Percentiles rank a stretch among this genome's conserved stretches.
phyloP scores from a whole-genome alignment of 169 alveolate species.

The Perkinsus marinus region DNA sequence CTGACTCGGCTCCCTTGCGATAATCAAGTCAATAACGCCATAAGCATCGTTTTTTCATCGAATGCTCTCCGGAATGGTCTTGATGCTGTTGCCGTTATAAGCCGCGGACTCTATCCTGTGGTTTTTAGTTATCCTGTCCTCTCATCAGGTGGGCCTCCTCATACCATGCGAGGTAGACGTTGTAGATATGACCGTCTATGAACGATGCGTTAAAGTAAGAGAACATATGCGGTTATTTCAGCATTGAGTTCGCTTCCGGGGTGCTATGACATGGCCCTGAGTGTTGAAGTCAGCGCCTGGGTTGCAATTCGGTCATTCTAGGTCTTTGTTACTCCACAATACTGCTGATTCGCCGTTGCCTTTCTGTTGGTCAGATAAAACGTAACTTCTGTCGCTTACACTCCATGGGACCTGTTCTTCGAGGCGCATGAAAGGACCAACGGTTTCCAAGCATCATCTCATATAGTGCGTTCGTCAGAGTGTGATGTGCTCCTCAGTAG shows the following conservation, averaged over 20 bases:
- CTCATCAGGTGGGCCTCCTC: not conserved
- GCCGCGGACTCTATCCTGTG: no score
- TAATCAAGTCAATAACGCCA: no score
- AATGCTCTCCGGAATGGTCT: no score
- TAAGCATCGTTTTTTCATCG: no score
- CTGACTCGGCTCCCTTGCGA: no score
- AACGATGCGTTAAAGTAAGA: not conserved
- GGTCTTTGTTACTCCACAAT: no score
- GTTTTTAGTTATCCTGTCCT: not conserved
- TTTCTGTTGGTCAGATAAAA: not conserved
- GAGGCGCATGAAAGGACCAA: not conserved
- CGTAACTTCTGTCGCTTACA: not conserved
- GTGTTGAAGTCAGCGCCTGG: no score
- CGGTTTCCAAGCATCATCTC: not conserved
- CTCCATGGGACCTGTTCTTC: not conserved
- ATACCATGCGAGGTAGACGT: not conserved
- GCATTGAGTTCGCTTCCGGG: not conserved
- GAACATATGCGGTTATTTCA: not conserved
- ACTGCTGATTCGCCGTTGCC: no score
- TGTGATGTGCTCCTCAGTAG: not conserved
- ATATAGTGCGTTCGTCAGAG: not conserved
- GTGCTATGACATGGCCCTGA: no score
- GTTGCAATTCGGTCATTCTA: no score
- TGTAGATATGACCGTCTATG: not conserved
- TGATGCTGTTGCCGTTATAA: no score